Evolutionary conservation across 495 filamentous ascomycete species (phyloP).

Genomic region (Hypoxylon intermedium): DNA sequence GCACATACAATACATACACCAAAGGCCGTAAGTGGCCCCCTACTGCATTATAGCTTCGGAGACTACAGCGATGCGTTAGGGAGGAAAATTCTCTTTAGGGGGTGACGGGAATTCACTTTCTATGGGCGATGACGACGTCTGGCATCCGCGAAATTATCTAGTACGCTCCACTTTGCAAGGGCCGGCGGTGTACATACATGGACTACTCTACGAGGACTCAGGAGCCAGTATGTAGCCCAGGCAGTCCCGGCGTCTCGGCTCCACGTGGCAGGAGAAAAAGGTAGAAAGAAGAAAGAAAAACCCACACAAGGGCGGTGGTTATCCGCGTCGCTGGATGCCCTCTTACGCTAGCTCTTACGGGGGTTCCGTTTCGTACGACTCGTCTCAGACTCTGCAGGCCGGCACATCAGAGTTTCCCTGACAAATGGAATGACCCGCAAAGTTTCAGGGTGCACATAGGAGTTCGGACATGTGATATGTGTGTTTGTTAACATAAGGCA

Average conservation of each 20-base stretch:
- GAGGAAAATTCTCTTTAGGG: background rate
- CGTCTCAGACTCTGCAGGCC: constrained; percentile 21
- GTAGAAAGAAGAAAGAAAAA: constrained; percentile 15
- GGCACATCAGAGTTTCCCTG: constrained; percentile 31
- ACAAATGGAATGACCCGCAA: constrained; percentile 33
- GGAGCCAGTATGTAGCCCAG: background rate
- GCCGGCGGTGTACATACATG: constrained; percentile 10
- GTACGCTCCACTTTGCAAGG: constrained; percentile 33
- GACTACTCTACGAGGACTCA: background rate
- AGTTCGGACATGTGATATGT: constrained; percentile 26
- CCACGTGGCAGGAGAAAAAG: constrained; percentile 33
- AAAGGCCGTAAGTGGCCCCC: background rate
- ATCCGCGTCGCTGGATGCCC: constrained; percentile 24
- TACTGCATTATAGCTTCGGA: constrained; percentile 22
- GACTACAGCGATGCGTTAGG: background rate
- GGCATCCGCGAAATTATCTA: constrained; percentile 40
- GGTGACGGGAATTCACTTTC: constrained; percentile 2
- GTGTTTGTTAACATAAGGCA: constrained; percentile 16
- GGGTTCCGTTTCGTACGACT: constrained; percentile 1
- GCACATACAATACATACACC: background rate
- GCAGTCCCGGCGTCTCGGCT: constrained; percentile 29
- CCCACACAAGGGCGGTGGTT: background rate
- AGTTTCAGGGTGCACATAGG: constrained; percentile 4
- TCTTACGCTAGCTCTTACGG: constrained; percentile 3
- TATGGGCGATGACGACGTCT: constrained; percentile 20